Base-by-base conservation (phyloP, 805 yeast species). In the Schwanniomyces sp. region DNA sequence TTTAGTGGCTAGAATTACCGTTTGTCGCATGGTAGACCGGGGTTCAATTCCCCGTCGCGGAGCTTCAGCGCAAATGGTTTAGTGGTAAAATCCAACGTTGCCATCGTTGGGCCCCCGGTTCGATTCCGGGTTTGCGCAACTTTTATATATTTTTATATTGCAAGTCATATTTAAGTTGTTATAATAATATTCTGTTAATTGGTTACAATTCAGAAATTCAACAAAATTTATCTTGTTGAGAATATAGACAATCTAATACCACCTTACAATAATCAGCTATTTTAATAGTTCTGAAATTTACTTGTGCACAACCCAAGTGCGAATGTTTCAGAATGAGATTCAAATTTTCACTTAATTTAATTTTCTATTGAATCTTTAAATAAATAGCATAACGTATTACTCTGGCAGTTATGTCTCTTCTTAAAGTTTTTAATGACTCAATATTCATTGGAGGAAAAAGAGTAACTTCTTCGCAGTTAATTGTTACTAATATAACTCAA, bases 21-120 rank as follows among this genome's bases (percentile, higher is more conserved):
- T 49, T 52, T 52, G 56, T 52, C 56, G 56, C 56, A 49, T 52
- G 56, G 56, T 52, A 52, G 56, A 52, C 56, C 56, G 54, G 56
- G 56, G 56, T 52, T 52, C 56, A 52, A 52, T 52, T 52, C 51
- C 55, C 53, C 52, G 55, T 52, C 55, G 52, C 55, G 55, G 55
- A 52, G 55, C 37, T 39, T 45, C 11, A 24, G 52, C 52, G 52
- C 52, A 49, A 49, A 49, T 49, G 52, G 52, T 49, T 49, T 49
- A 49, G 52, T 49, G 52, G 52, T 49, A 49, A 49, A 49, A 49
- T 49, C 52, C 52, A 49, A 49, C 52, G 52, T 49, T 49, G 52
- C 52, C 52, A 49, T 49, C 52, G 52, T 49, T 49, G 49, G 52
- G 52, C 52, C 52, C 52, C 52, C 52, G 52, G 52, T 49, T 49